phyloP scores from a whole-genome alignment of 768 basidiomycete species.

The Pisolithus albus region DNA sequence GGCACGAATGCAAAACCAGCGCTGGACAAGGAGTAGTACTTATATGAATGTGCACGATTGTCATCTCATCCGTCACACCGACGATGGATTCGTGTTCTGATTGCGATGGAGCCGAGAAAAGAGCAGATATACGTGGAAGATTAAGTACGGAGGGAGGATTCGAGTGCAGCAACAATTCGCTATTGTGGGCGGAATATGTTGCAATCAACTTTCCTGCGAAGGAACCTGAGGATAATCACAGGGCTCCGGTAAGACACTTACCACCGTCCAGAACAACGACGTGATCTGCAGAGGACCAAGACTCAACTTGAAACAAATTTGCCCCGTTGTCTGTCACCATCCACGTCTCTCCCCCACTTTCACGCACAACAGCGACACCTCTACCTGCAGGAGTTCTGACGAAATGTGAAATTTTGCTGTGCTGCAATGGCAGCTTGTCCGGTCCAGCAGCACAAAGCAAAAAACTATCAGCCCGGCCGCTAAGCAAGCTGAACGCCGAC shows the following conservation, averaged over 20 bases:
- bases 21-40: conserved; percentile 28
- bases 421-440: conserved; percentile 38
- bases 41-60: conserved; percentile 51
- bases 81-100: conserved; percentile 50
- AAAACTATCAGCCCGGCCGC: conserved; percentile 49
- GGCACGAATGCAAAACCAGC: conserved; percentile 43
- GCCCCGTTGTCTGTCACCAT: conserved; percentile 41
- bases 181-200: conserved; percentile 47
- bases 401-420: conserved; percentile 51
- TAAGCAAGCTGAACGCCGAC: conserved; percentile 55
- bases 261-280: conserved; percentile 68
- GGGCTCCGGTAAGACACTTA: conserved; percentile 21
- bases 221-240: conserved; percentile 7
- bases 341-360: conserved; percentile 61
- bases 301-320: conserved; percentile 40
- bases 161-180: conserved; percentile 48
- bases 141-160: conserved; percentile 34
- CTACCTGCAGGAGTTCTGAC: conserved; percentile 75
- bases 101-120: conserved; percentile 62
- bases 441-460: conserved; percentile 34
- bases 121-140: conserved; percentile 47
- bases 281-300: conserved; percentile 53
- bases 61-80: conserved; percentile 57
- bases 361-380: conserved; percentile 62
- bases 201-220: conserved; percentile 46